A percentile compares a stretch with the other conserved stretches of the same genome.
These are phyloP conservation scores for Coniochaeta hoffmannii DNA, from an alignment of 2,329 filamentous ascomycete genomes.

Conservation along the genomic window DNA sequence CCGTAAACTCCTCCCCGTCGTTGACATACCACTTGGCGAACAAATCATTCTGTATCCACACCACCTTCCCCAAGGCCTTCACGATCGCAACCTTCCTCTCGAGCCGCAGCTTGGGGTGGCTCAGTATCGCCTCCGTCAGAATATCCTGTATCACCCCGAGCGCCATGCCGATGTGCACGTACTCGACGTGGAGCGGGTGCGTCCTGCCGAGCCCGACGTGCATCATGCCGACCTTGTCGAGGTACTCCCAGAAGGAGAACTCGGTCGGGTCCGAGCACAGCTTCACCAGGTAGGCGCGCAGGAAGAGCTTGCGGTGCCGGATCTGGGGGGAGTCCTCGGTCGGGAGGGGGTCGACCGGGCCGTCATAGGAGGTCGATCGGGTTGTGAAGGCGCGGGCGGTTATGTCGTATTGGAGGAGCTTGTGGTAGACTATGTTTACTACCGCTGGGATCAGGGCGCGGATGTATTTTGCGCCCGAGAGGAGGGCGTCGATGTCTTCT, in stretches of 20 bases:
- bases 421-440: slow-evolving; percentile 79
- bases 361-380: slow-evolving; percentile 56
- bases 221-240: slow-evolving; percentile 82
- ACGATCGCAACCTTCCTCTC: slow-evolving; percentile 65
- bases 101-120: slow-evolving; percentile 58
- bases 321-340: slow-evolving; percentile 69
- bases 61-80: slow-evolving; percentile 70
- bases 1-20: slow-evolving; percentile 55
- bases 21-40: slow-evolving; percentile 77
- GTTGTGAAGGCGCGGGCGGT: slow-evolving; percentile 70
- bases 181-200: slow-evolving; percentile 71
- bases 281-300: slow-evolving; percentile 67
- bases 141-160: slow-evolving; percentile 73
- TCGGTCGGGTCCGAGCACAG: slow-evolving; percentile 67
- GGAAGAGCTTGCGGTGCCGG: slow-evolving; percentile 68
- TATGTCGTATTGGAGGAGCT: slow-evolving; percentile 73
- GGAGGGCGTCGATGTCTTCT: slow-evolving; percentile 68
- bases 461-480: slow-evolving; percentile 66
- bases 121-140: slow-evolving; percentile 68
- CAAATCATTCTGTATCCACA: slow-evolving; percentile 84
- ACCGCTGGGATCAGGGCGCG: slow-evolving; percentile 75
- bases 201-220: slow-evolving; percentile 68
- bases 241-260: slow-evolving; percentile 76
- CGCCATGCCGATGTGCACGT: slow-evolving; percentile 67
- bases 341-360: slow-evolving; percentile 55